Conservation (phyloP, 2,329 filamentous ascomycete genomes). For the Epicoccum sorghinum region DNA sequence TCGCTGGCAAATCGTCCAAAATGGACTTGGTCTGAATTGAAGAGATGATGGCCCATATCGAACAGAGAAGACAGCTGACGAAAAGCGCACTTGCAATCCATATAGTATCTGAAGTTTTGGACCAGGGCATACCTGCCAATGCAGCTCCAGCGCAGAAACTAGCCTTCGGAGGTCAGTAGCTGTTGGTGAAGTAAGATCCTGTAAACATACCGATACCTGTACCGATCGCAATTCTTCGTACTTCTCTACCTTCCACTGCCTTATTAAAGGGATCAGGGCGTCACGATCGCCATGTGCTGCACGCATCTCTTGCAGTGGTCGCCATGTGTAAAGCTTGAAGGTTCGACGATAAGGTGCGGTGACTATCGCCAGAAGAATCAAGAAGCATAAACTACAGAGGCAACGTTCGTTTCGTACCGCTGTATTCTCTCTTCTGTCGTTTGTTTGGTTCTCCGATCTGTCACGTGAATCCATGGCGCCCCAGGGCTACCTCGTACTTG, state of each 20-base stretch:
- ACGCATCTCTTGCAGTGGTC: slow-evolving; percentile 30
- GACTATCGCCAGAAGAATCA: slow-evolving; percentile 17
- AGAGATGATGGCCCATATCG: slow-evolving; percentile 39
- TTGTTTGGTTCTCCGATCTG: background rate
- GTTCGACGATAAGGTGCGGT: slow-evolving; percentile 37
- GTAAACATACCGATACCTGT: slow-evolving; percentile 29
- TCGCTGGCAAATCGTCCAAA: slow-evolving; percentile 34
- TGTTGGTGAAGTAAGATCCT: background rate
- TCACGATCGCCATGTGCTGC: slow-evolving; percentile 25
- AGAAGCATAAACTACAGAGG: slow-evolving; percentile 1
- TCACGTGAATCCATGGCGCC: slow-evolving; percentile 3
- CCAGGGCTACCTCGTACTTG: background rate
- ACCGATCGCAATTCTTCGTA: slow-evolving; percentile 36
- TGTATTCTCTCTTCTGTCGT: background rate
- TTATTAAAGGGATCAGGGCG: slow-evolving; percentile 23
- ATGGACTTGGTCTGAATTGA: slow-evolving; percentile 37
- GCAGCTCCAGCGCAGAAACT: slow-evolving; percentile 38
- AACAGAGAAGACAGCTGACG: slow-evolving; percentile 32
- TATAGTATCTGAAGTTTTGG: slow-evolving; percentile 17
- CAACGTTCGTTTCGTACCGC: background rate
- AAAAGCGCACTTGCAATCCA: slow-evolving; percentile 35
- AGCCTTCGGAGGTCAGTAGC: slow-evolving; percentile 21
- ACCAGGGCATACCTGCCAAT: slow-evolving; percentile 30
- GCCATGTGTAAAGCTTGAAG: slow-evolving; percentile 41
- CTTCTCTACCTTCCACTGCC: slow-evolving; percentile 37